These are phyloP conservation scores for Tolypocladium sp. DNA, from an alignment of 2,329 filamentous ascomycete genomes.

Conservation along the genomic window DNA sequence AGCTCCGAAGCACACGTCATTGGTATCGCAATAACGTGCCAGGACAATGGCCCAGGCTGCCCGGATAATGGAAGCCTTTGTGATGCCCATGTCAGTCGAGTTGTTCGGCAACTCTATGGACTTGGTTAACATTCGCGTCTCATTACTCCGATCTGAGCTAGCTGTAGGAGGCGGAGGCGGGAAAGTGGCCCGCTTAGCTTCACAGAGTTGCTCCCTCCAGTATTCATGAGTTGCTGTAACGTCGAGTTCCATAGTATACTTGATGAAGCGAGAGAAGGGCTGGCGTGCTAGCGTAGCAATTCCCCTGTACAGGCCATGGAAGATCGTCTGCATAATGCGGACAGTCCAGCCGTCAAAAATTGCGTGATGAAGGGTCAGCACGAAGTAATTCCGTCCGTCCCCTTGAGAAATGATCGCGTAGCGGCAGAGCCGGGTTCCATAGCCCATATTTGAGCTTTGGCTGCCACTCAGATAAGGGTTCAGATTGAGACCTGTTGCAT, in stretches of 20 bases:
- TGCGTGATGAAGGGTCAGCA: neutral
- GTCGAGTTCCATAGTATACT: neutral
- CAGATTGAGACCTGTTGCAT: neutral
- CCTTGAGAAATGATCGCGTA: neutral
- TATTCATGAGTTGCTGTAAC: neutral
- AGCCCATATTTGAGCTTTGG: neutral
- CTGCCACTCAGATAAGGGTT: neutral
- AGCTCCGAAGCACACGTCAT: neutral
- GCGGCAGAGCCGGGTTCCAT: neutral
- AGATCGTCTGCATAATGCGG: neutral
- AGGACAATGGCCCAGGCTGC: neutral
- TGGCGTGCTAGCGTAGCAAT: too few species aligned
- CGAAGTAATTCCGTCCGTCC: neutral
- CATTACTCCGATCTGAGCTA: neutral
- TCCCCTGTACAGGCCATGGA: neutral
- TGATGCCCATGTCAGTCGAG: neutral
- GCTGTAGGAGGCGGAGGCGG: neutral
- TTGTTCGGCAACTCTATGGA: too few species aligned
- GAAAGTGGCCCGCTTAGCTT: neutral
- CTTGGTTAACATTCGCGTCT: too few species aligned
- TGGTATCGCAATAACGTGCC: neutral
- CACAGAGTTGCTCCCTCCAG: neutral
- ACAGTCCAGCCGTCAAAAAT: neutral
- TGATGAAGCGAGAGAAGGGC: neutral
- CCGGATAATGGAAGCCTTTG: neutral